Evolutionary conservation across 768 basidiomycete species (phyloP).

Genomic region (Tylopilus cervinicoccineus): DNA sequence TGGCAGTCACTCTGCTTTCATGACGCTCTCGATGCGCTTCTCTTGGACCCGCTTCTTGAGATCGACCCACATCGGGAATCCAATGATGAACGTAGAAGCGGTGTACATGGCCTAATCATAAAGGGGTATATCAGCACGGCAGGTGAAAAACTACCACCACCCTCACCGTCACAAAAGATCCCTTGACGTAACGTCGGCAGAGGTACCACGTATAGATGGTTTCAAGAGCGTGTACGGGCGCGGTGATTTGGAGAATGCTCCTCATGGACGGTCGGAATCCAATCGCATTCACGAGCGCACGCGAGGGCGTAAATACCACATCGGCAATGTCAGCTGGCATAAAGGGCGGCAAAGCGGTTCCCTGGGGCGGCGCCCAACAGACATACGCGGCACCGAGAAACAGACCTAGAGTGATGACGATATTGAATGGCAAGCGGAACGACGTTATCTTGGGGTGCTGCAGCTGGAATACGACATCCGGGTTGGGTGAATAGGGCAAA

Average conservation of each 20-base stretch:
- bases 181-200: constrained; percentile 27
- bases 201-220: constrained; percentile 27
- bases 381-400: constrained; percentile 21
- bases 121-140: background rate
- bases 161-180: constrained; percentile 18
- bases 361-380: constrained; percentile 14
- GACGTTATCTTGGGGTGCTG: constrained; percentile 57
- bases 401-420: constrained; percentile 10
- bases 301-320: constrained; percentile 21
- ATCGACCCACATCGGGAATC: constrained; percentile 51
- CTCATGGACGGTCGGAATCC: constrained; percentile 18
- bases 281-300: constrained; percentile 2
- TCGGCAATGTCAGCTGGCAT: constrained; percentile 14
- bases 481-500: background rate
- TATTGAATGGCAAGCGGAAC: constrained; percentile 47
- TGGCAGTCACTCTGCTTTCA: constrained; percentile 56
- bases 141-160: background rate
- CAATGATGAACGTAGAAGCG: constrained; percentile 46
- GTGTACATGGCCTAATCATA: constrained; percentile 48
- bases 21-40: constrained; percentile 73
- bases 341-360: constrained; percentile 14
- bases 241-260: constrained; percentile 2
- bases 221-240: constrained; percentile 22
- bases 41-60: constrained; percentile 57
- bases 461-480: constrained; percentile 44